A percentile compares a stretch with the other conserved stretches of the same genome.
phyloP scores from a whole-genome alignment of 2,329 filamentous ascomycete genomes.

The Pseudocercospora cruenta region DNA sequence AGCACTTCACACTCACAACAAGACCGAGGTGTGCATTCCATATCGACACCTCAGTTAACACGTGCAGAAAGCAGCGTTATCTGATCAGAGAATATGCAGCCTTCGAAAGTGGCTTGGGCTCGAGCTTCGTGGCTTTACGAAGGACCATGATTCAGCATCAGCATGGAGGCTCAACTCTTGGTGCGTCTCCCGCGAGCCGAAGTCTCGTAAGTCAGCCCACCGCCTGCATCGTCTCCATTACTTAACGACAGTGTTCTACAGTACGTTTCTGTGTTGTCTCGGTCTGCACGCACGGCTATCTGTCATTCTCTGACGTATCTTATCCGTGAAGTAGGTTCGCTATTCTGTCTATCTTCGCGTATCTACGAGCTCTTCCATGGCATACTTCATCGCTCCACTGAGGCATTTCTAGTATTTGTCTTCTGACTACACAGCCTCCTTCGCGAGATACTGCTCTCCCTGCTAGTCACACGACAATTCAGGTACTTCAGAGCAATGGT shows the following conservation, averaged over 20 bases:
- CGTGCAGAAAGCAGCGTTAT: not conserved
- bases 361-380: not conserved
- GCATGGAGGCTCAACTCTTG: not conserved
- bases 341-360: not conserved
- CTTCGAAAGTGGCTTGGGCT: not conserved
- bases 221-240: no score
- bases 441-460: not conserved
- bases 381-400: slow-evolving; percentile 15
- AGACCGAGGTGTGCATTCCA: not conserved
- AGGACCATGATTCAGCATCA: not conserved
- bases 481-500: not conserved
- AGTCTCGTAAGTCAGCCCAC: no score
- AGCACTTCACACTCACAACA: not conserved
- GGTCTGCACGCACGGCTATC: not conserved
- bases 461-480: slow-evolving; percentile 12
- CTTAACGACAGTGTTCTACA: no score
- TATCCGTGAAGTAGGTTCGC: not conserved
- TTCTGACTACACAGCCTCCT: slow-evolving; percentile 13
- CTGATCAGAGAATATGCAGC: not conserved
- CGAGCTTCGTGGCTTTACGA: not conserved
- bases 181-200: no score
- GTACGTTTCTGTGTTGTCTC: not conserved
- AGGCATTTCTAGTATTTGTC: slow-evolving; percentile 18
- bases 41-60: not conserved
- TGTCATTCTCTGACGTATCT: not conserved